Evolutionary conservation across 1,284 basidiomycete genomes (phyloP).

Genomic region (Leccinum ponderosum): DNA sequence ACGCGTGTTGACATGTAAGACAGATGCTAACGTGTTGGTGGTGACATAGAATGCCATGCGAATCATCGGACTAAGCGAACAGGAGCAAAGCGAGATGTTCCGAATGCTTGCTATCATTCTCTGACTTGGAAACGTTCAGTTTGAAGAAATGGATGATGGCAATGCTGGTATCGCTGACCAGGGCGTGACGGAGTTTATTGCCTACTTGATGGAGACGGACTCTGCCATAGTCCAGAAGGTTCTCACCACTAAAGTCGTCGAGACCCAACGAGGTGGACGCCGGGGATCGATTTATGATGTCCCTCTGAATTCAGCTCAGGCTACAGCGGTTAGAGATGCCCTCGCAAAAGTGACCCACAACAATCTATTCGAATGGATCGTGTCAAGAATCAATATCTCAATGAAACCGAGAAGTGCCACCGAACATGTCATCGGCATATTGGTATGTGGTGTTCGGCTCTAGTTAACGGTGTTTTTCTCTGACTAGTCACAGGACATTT

Average conservation of each 20-base stretch:
- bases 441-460: slow-evolving; percentile 47
- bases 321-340: slow-evolving; percentile 86
- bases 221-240: slow-evolving; percentile 80
- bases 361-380: slow-evolving; percentile 99
- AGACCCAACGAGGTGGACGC: slow-evolving; percentile 90
- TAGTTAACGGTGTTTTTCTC: neutral
- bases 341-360: slow-evolving; percentile 97
- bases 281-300: slow-evolving; percentile 94
- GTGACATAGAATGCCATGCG: no score
- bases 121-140: slow-evolving; percentile 97
- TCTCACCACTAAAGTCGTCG: slow-evolving; percentile 84
- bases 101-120: slow-evolving; percentile 91
- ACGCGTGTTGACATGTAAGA: neutral
- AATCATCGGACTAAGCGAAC: slow-evolving; percentile 80
- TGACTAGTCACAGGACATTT: slow-evolving; percentile 73
- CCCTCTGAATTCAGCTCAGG: slow-evolving; percentile 90
- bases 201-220: slow-evolving; percentile 92
- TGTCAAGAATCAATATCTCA: slow-evolving; percentile 92
- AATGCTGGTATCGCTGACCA: slow-evolving; percentile 84
- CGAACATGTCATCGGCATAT: slow-evolving; percentile 92
- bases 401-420: slow-evolving; percentile 84
- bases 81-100: slow-evolving; percentile 93
- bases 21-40: slow-evolving; percentile 12
- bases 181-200: slow-evolving; percentile 93
- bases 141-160: slow-evolving; percentile 86